A percentile compares a stretch with the other conserved stretches of the same genome.
Evolutionary conservation across 2,329 filamentous ascomycete genomes (phyloP).

Genomic region (Ophiobolus disseminans): DNA sequence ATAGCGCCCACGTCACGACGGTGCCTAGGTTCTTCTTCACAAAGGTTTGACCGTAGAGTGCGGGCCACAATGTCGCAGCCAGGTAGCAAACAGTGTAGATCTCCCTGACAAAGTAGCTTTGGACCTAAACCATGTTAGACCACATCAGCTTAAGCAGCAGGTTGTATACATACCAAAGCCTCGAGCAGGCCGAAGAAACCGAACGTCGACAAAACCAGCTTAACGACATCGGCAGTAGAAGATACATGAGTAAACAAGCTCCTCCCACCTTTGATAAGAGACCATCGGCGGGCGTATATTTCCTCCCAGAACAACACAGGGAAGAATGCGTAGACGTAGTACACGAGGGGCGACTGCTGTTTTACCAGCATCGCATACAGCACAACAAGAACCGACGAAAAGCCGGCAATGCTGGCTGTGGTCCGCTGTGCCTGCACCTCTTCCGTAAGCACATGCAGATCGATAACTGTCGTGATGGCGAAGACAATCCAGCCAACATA

Average conservation of each 20-base stretch:
- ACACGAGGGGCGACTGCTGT: slow-evolving; percentile 80
- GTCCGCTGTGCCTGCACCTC: slow-evolving; percentile 70
- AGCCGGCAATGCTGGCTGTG: slow-evolving; percentile 65
- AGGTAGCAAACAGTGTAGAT: slow-evolving; percentile 84
- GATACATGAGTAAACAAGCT: slow-evolving; percentile 73
- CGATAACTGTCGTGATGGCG: slow-evolving; percentile 85
- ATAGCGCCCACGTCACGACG: slow-evolving; percentile 73
- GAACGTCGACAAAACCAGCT: slow-evolving; percentile 68
- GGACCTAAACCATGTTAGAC: slow-evolving; percentile 63
- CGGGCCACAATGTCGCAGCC: slow-evolving; percentile 78
- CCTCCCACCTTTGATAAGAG: slow-evolving; percentile 70
- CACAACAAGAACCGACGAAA: slow-evolving; percentile 76
- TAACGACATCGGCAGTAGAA: slow-evolving; percentile 63
- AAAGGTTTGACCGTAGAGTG: slow-evolving; percentile 75
- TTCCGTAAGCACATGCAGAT: slow-evolving; percentile 83
- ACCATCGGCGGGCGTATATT: slow-evolving; percentile 78
- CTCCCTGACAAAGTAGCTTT: slow-evolving; percentile 91
- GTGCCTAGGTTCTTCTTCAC: slow-evolving; percentile 70
- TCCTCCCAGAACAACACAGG: slow-evolving; percentile 97
- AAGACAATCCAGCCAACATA: slow-evolving; percentile 97
- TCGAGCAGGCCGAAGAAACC: slow-evolving; percentile 78
- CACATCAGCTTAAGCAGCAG: not conserved
- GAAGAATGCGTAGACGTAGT: slow-evolving; percentile 92
- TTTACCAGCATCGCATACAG: slow-evolving; percentile 81
- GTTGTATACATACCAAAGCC: slow-evolving; percentile 63